Percentiles rank a stretch among this genome's conserved stretches.
These are phyloP conservation scores for Epithele typhae DNA, from an alignment of 768 basidiomycete genomes.

Conservation along the genomic window DNA sequence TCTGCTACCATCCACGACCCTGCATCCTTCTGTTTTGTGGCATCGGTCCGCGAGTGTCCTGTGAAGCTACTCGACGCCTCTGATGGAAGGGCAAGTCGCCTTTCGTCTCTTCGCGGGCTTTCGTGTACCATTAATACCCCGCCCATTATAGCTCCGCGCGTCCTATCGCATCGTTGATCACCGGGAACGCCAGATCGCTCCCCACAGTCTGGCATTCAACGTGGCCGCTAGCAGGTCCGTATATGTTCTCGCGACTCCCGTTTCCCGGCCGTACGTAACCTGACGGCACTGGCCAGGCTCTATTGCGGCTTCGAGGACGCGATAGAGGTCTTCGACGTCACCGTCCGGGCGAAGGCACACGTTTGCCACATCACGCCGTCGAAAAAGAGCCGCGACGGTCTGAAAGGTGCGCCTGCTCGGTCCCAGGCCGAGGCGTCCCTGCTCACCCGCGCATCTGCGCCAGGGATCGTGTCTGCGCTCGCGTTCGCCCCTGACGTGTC, in stretches of 20 bases:
- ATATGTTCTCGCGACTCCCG: slow-evolving; percentile 33
- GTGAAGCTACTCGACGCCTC: slow-evolving; percentile 80
- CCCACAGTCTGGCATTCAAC: slow-evolving; percentile 81
- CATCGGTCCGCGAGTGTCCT: slow-evolving; percentile 81
- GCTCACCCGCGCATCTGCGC: slow-evolving; percentile 4
- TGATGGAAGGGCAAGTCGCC: slow-evolving; percentile 60
- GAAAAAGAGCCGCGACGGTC: slow-evolving; percentile 76
- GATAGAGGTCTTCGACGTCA: slow-evolving; percentile 81
- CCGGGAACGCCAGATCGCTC: slow-evolving; percentile 85
- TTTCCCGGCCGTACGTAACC: slow-evolving; percentile 3
- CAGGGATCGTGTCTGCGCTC: slow-evolving; percentile 84
- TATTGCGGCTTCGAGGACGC: slow-evolving; percentile 87
- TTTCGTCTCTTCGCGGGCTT: neutral
- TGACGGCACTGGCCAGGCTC: slow-evolving; percentile 41
- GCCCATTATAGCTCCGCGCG: slow-evolving; percentile 66
- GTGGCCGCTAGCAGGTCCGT: slow-evolving; percentile 58
- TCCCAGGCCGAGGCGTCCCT: neutral
- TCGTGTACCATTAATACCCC: neutral
- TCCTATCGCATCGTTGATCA: slow-evolving; percentile 93
- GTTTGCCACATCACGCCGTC: slow-evolving; percentile 68
- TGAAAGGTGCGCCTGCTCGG: slow-evolving; percentile 61
- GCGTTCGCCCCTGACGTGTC: slow-evolving; percentile 63
- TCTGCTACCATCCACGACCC: slow-evolving; percentile 54
- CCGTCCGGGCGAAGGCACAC: slow-evolving; percentile 65
- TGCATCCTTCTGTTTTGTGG: slow-evolving; percentile 75